These are phyloP conservation scores for Ceratocystis papillata DNA, from an alignment of 2,329 filamentous ascomycete genomes.

Conservation along the genomic window DNA sequence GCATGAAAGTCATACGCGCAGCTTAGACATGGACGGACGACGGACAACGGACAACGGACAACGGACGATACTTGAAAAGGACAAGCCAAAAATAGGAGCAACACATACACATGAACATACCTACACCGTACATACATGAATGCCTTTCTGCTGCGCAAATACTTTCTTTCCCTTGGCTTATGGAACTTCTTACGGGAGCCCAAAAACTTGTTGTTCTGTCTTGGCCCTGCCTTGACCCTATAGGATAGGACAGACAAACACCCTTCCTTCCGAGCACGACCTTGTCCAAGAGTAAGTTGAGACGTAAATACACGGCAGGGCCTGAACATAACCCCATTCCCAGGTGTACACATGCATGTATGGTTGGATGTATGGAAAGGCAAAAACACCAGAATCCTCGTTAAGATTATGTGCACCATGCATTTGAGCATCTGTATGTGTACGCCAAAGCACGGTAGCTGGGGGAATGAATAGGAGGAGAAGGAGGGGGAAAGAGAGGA, in stretches of 20 bases:
- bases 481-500: not conserved
- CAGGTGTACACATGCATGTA: not conserved
- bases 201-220: not conserved
- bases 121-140: too few relatives aligned
- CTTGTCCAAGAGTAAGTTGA: not conserved
- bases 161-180: too few relatives aligned
- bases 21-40: too few relatives aligned
- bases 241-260: not conserved
- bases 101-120: too few relatives aligned
- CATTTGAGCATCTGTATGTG: not conserved
- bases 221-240: not conserved
- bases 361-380: not conserved
- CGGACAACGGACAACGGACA: too few relatives aligned
- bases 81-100: too few relatives aligned
- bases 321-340: not conserved
- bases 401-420: not conserved
- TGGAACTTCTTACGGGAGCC: too few relatives aligned
- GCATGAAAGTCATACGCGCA: too few relatives aligned
- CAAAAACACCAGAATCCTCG: not conserved
- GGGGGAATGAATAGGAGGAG: not conserved
- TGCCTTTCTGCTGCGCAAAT: too few relatives aligned
- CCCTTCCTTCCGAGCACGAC: not conserved
- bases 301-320: not conserved
- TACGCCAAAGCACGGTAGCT: not conserved
- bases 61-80: too few relatives aligned